A percentile compares a stretch with the other conserved stretches of the same genome.
Evolutionary conservation across 768 basidiomycete genomes (phyloP).

Genomic region (Rhodotorula graminis): DNA sequence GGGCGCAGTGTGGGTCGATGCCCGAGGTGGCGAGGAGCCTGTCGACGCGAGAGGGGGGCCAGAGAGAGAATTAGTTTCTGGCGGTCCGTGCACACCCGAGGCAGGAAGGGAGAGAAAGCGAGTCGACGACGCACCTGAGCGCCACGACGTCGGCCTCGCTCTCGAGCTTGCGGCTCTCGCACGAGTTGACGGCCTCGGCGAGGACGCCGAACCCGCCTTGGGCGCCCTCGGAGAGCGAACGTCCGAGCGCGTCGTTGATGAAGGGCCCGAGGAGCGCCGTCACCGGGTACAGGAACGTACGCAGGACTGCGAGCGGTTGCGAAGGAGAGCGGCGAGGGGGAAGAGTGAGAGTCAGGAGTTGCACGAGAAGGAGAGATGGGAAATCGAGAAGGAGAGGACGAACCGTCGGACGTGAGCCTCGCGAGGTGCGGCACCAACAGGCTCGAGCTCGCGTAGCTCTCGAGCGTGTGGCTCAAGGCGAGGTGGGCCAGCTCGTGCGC

Average conservation of each 20-base stretch:
- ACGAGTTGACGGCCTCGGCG: constrained; percentile 67
- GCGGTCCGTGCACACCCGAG: too few species aligned
- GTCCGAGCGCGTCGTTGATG: constrained; percentile 85
- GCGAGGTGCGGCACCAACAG: constrained; percentile 38
- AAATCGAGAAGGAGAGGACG: background rate
- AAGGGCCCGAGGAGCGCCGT: constrained; percentile 70
- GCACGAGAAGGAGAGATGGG: too few species aligned
- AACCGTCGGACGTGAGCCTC: constrained; percentile 37
- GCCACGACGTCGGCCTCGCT: constrained; percentile 58
- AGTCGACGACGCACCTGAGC: constrained; percentile 20
- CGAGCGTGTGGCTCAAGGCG: constrained; percentile 31
- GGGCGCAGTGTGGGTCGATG: constrained; percentile 76
- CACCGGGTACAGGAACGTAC: constrained; percentile 40
- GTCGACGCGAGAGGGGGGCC: background rate
- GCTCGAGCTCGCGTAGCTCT: constrained; percentile 32
- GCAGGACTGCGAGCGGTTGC: constrained; percentile 25
- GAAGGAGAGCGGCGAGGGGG: too few species aligned
- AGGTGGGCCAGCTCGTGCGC: constrained; percentile 93
- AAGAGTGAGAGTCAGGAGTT: too few species aligned
- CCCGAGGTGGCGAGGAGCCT: constrained; percentile 90
- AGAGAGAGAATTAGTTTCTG: too few species aligned
- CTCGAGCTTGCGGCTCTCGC: constrained; percentile 77
- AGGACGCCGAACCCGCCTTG: constrained; percentile 40
- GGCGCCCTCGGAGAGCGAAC: constrained; percentile 58
- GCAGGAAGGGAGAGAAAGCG: background rate